phyloP scores from a whole-genome alignment of 2,329 filamentous ascomycete species.

The Truncatella angustata region DNA sequence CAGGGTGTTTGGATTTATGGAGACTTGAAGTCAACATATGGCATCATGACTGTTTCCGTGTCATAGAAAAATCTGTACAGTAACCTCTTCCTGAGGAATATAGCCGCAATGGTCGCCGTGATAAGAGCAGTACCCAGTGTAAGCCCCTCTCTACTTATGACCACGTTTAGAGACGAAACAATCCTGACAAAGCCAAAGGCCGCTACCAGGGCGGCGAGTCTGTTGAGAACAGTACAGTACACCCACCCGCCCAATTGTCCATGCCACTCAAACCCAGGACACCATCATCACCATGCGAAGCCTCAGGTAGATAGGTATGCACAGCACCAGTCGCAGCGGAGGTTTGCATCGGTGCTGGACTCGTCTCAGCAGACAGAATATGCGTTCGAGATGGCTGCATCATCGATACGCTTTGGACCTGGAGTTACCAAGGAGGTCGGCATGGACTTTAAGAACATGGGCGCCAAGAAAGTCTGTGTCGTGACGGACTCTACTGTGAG shows the following conservation, averaged over 20 bases:
- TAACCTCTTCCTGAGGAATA: no score
- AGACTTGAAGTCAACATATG: no score
- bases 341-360: conserved; percentile 75
- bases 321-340: conserved; percentile 43
- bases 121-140: conserved; percentile 35
- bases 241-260: conserved; percentile 85
- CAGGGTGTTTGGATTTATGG: no score
- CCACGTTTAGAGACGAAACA: no score
- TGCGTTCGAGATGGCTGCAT: conserved; percentile 98
- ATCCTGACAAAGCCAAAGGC: conserved; percentile 39
- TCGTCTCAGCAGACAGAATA: conserved; percentile 81
- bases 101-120: conserved; percentile 25
- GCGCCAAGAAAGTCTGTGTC: conserved; percentile 81
- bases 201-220: conserved; percentile 63
- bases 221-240: conserved; percentile 88
- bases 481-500: conserved; percentile 85
- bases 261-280: conserved; percentile 82
- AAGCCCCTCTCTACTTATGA: no score
- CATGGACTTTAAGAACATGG: conserved; percentile 95
- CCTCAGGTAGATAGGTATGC: conserved; percentile 43
- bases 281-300: conserved; percentile 66
- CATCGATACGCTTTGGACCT: conserved; percentile 88
- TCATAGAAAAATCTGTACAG: no score
- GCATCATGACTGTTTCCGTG: no score
- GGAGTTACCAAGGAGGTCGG: conserved; percentile 94